These are phyloP conservation scores for Fusarium mangiferae DNA, from an alignment of 2,329 filamentous ascomycete species.

Conservation along the genomic window DNA sequence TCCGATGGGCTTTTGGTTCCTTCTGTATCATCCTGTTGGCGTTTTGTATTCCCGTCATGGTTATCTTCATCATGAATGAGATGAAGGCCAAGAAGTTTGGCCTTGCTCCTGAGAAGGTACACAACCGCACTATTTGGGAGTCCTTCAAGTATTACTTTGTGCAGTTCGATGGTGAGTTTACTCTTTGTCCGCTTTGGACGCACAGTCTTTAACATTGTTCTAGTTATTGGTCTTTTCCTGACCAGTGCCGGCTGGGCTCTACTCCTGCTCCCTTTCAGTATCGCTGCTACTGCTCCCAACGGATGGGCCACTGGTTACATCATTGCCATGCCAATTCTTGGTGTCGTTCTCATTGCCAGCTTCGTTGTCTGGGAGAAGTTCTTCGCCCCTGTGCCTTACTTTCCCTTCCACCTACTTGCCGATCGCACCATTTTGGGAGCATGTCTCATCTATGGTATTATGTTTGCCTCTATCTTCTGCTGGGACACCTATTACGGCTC, in stretches of 20 bases:
- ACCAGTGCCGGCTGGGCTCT: slow-evolving; percentile 2
- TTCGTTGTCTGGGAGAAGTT: slow-evolving; percentile 55
- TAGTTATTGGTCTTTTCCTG: slow-evolving; percentile 11
- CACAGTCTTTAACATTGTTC: not conserved
- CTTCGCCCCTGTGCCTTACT: slow-evolving; percentile 32
- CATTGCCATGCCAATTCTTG: slow-evolving; percentile 23
- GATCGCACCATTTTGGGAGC: slow-evolving; percentile 28
- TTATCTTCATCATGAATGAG: slow-evolving; percentile 49
- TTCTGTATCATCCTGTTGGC: slow-evolving; percentile 71
- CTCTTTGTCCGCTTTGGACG: not conserved
- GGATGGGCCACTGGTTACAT: slow-evolving; percentile 24
- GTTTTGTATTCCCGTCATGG: slow-evolving; percentile 52
- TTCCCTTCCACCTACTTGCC: slow-evolving; percentile 27
- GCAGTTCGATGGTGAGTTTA: slow-evolving; percentile 20
- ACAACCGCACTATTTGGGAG: not conserved
- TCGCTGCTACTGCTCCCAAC: slow-evolving; percentile 16
- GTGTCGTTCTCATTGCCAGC: slow-evolving; percentile 47
- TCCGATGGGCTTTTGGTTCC: slow-evolving; percentile 65
- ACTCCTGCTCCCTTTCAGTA: slow-evolving; percentile 20
- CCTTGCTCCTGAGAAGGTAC: not conserved
- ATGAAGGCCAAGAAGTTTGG: slow-evolving; percentile 36
- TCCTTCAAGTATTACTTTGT: slow-evolving; percentile 8
- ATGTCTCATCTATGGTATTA: slow-evolving; percentile 27
- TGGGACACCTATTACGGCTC: slow-evolving; percentile 64
- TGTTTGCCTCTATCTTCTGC: slow-evolving; percentile 37